These are phyloP conservation scores for Adenanthera pavonina DNA, from an alignment of 306 rosid species.

Conservation along the genomic window DNA sequence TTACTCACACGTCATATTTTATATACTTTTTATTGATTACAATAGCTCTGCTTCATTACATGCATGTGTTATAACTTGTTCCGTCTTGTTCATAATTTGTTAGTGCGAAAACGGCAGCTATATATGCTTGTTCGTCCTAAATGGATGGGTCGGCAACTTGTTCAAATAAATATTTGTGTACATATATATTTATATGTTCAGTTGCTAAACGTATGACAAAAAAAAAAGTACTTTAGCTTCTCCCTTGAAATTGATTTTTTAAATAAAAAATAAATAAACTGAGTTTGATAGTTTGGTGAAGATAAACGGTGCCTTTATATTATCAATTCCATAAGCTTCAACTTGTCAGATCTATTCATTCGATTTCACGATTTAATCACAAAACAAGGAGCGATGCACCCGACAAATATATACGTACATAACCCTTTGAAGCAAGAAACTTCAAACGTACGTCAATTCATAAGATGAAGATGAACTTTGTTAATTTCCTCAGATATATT, in stretches of 20 bases:
- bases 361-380: neutral
- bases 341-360: neutral
- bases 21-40: too few species aligned
- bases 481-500: neutral
- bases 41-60: too few species aligned
- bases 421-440: neutral
- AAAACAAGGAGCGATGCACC: neutral
- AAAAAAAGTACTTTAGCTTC: neutral
- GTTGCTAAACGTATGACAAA: neutral
- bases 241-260: neutral
- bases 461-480: neutral
- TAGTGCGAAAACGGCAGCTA: too few species aligned
- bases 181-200: too few species aligned
- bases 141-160: neutral
- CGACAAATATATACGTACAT: too few species aligned
- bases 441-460: neutral
- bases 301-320: neutral
- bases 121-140: neutral
- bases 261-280: neutral
- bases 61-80: too few species aligned
- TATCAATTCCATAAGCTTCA: neutral
- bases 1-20: too few species aligned
- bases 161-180: too few species aligned
- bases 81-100: too few species aligned
- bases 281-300: neutral